phyloP scores from a whole-genome alignment of 768 basidiomycete species.

The Chalciporus piperatus region DNA sequence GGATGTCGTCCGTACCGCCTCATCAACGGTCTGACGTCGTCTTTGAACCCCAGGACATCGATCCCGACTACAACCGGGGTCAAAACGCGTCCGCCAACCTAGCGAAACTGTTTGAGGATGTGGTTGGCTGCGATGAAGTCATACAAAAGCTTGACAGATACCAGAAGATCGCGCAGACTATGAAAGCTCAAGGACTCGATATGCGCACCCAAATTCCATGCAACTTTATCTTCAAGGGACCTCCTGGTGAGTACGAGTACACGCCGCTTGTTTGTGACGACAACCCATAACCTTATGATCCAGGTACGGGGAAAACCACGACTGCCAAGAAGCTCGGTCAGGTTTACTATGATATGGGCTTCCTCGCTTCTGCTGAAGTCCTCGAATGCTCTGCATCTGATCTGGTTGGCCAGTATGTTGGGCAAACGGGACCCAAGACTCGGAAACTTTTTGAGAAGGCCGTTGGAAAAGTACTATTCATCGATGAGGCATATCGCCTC shows the following conservation, averaged over 20 bases:
- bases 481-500: slow-evolving; percentile 71
- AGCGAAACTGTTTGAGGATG: slow-evolving; percentile 55
- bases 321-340: slow-evolving; percentile 60
- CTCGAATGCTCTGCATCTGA: slow-evolving; percentile 69
- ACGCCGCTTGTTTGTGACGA: too few species aligned
- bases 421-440: slow-evolving; percentile 71
- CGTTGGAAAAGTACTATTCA: slow-evolving; percentile 64
- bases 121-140: slow-evolving; percentile 58
- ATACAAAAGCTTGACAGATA: slow-evolving; percentile 47
- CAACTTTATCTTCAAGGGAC: slow-evolving; percentile 71
- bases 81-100: slow-evolving; percentile 50
- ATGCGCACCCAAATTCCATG: slow-evolving; percentile 53
- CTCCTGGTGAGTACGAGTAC: slow-evolving; percentile 41
- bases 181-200: slow-evolving; percentile 42
- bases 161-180: slow-evolving; percentile 46
- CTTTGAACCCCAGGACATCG: slow-evolving; percentile 54
- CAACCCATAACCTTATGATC: too few species aligned
- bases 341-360: slow-evolving; percentile 63
- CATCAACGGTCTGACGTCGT: slow-evolving; percentile 21
- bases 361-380: slow-evolving; percentile 50
- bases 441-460: slow-evolving; percentile 59
- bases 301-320: slow-evolving; percentile 66
- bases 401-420: slow-evolving; percentile 66
- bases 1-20: slow-evolving; percentile 30
- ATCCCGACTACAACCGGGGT: slow-evolving; percentile 55